phyloP scores from a whole-genome alignment of 768 basidiomycete species.

The Naganishia vishniacii region DNA sequence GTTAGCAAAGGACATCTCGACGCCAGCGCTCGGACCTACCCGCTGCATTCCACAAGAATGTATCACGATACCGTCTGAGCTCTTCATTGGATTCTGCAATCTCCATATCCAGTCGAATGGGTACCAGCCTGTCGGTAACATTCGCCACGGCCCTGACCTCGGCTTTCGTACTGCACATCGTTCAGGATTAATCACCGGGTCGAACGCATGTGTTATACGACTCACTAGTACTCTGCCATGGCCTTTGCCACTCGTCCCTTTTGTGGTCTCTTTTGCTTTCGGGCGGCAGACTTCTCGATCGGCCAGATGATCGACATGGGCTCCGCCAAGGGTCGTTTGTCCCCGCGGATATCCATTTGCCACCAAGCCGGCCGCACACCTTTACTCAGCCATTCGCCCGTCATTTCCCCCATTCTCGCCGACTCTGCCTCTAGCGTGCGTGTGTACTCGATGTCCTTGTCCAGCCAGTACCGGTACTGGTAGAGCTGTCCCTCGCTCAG shows the following conservation, averaged over 20 bases:
- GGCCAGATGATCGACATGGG: slow-evolving; percentile 59
- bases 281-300: slow-evolving; percentile 38
- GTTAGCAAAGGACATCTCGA: neutral
- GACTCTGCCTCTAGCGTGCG: slow-evolving; percentile 51
- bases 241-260: slow-evolving; percentile 54
- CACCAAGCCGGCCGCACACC: slow-evolving; percentile 52
- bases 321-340: slow-evolving; percentile 45
- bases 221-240: slow-evolving; percentile 64
- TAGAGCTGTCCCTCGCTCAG: slow-evolving; percentile 56
- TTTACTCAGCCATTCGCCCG: slow-evolving; percentile 58
- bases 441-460: slow-evolving; percentile 55
- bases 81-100: slow-evolving; percentile 55
- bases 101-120: slow-evolving; percentile 93
- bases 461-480: slow-evolving; percentile 61
- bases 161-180: slow-evolving; percentile 51
- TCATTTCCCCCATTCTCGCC: slow-evolving; percentile 53
- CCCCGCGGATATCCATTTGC: slow-evolving; percentile 49
- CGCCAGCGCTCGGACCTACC: slow-evolving; percentile 56
- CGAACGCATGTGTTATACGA: too few species aligned
- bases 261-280: slow-evolving; percentile 51
- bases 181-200: too few species aligned
- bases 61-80: slow-evolving; percentile 86
- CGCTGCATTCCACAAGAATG: slow-evolving; percentile 93
- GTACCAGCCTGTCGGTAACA: slow-evolving; percentile 70
- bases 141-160: slow-evolving; percentile 48